phyloP scores from a whole-genome alignment of 441 rosid species.

The Mallotus repandus region DNA sequence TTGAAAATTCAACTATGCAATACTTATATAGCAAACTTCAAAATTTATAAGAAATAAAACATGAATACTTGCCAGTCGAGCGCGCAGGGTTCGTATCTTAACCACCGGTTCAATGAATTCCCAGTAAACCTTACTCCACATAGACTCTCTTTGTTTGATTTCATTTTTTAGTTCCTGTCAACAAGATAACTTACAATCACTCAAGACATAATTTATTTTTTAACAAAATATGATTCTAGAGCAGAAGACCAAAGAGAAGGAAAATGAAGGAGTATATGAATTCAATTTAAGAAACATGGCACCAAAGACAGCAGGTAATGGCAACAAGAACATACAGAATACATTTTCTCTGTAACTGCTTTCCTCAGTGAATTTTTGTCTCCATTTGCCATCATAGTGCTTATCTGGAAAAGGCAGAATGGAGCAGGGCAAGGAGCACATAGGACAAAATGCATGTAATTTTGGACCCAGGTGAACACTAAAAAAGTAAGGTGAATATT shows the following conservation, averaged over 20 bases:
- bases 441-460: slow-evolving; percentile 15
- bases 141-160: slow-evolving; percentile 75
- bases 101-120: slow-evolving; percentile 81
- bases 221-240: not conserved
- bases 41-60: slow-evolving; percentile 13
- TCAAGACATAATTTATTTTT: slow-evolving; percentile 3
- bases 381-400: slow-evolving; percentile 62
- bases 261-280: not conserved
- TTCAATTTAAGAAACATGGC: slow-evolving; percentile 1
- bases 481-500: not conserved
- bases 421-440: not conserved
- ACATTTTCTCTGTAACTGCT: slow-evolving; percentile 83
- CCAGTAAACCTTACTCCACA: slow-evolving; percentile 77
- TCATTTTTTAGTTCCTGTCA: slow-evolving; percentile 78
- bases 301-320: slow-evolving; percentile 10
- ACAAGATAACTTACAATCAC: slow-evolving; percentile 13
- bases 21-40: slow-evolving; percentile 1
- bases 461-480: not conserved
- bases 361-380: slow-evolving; percentile 76
- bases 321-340: slow-evolving; percentile 64
- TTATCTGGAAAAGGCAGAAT: slow-evolving; percentile 52
- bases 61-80: slow-evolving; percentile 68
- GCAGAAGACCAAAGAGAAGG: slow-evolving; percentile 4
- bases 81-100: slow-evolving; percentile 83
- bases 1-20: not conserved